Conservation (phyloP, 108 stramenopile genomes). For the Nitzschia sp. region DNA sequence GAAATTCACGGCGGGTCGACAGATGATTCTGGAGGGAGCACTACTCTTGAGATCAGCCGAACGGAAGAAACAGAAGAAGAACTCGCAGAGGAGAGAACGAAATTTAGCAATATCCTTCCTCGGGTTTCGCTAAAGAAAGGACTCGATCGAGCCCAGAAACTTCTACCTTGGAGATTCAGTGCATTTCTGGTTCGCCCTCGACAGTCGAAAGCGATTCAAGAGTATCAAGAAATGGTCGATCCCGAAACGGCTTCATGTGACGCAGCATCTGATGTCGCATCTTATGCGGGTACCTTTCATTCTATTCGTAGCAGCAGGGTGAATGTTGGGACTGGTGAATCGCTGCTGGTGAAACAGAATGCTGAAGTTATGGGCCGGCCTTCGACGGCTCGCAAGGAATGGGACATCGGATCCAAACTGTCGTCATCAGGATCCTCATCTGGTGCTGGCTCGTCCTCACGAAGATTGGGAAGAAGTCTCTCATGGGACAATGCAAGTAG, state of each 20-base stretch:
- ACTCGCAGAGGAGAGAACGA: background rate
- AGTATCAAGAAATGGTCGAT: conserved; percentile 31
- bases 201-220: background rate
- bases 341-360: conserved; percentile 23
- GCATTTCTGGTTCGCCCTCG: conserved; percentile 2
- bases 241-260: background rate
- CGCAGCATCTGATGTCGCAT: background rate
- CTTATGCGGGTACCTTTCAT: background rate
- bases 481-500: conserved; percentile 14
- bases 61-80: background rate
- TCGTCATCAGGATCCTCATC: conserved; percentile 1
- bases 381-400: conserved; percentile 10
- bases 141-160: background rate
- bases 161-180: conserved; percentile 9
- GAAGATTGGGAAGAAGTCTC: background rate
- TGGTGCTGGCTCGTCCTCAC: background rate
- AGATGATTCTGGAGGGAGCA: background rate
- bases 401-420: conserved; percentile 13
- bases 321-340: conserved; percentile 21
- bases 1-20: background rate
- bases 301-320: conserved; percentile 17
- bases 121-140: background rate
- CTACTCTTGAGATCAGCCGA: background rate
- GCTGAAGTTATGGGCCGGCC: conserved; percentile 24
- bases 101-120: background rate